A percentile compares a stretch with the other conserved stretches of the same genome.
Conservation (phyloP, 495 filamentous ascomycete species). For the Hapsidospora chrysogenum region DNA sequence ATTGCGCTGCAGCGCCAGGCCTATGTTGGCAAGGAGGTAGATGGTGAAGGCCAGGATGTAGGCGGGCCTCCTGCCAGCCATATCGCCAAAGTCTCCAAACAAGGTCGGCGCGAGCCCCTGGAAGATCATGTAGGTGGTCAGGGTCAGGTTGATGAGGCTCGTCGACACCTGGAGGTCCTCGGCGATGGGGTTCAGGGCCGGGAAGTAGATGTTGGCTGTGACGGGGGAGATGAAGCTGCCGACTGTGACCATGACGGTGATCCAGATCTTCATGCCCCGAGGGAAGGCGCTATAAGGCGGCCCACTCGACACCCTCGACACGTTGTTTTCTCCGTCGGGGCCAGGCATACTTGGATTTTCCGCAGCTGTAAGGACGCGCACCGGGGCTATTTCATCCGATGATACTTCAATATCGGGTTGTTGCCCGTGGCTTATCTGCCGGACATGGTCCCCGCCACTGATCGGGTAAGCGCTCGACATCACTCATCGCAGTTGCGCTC, state of each 20-base stretch:
- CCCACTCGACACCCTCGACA: slow-evolving; percentile 18
- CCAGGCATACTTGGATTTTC: neutral
- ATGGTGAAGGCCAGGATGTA: slow-evolving; percentile 41
- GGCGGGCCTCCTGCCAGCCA: slow-evolving; percentile 38
- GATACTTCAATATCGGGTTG: too few relatives aligned
- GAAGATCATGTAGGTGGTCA: slow-evolving; percentile 50
- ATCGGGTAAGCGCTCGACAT: too few relatives aligned
- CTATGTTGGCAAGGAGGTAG: slow-evolving; percentile 46
- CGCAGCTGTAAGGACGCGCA: too few relatives aligned
- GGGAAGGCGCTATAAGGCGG: slow-evolving; percentile 41
- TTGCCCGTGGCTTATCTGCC: too few relatives aligned
- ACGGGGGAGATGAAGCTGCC: slow-evolving; percentile 56
- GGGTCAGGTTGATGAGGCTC: slow-evolving; percentile 48
- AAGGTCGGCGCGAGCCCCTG: slow-evolving; percentile 42
- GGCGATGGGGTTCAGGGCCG: slow-evolving; percentile 43
- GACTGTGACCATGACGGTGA: slow-evolving; percentile 48
- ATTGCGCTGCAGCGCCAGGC: slow-evolving; percentile 40
- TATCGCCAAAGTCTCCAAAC: slow-evolving; percentile 43
- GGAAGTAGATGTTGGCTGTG: slow-evolving; percentile 69
- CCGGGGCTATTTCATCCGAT: too few relatives aligned
- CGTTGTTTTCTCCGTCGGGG: slow-evolving; percentile 5
- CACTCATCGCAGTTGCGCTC: too few relatives aligned
- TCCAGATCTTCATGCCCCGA: slow-evolving; percentile 34
- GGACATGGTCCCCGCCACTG: too few relatives aligned
- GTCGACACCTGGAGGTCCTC: slow-evolving; percentile 36